Conservation (phyloP, 106 monocot species). For the Allium fistulosum region DNA sequence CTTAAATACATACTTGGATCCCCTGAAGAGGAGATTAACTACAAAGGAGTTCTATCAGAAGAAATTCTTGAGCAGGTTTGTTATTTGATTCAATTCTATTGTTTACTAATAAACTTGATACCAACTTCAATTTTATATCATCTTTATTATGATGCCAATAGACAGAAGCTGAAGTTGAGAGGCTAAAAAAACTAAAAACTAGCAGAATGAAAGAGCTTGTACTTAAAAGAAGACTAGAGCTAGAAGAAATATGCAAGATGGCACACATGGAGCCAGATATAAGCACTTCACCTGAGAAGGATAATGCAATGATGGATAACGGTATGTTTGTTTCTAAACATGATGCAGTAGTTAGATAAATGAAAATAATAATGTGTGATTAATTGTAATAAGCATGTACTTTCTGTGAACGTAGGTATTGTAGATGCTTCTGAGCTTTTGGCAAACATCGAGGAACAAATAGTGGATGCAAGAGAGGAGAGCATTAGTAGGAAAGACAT, state of each 20-base stretch:
- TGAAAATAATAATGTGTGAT: too few species aligned
- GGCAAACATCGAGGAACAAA: conserved; percentile 74
- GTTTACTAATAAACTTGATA: too few species aligned
- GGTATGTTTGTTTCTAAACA: conserved; percentile 15
- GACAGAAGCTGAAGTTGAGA: conserved; percentile 71
- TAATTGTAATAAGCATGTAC: too few species aligned
- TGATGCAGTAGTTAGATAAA: too few species aligned
- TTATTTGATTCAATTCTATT: background rate
- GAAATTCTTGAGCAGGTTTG: conserved; percentile 72
- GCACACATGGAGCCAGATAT: conserved; percentile 82
- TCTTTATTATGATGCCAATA: conserved; percentile 13
- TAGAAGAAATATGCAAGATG: conserved; percentile 80
- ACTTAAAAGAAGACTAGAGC: conserved; percentile 53
- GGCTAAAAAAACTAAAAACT: conserved; percentile 75
- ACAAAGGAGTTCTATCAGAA: conserved; percentile 40
- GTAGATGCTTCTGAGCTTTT: conserved; percentile 86
- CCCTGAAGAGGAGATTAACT: conserved; percentile 37
- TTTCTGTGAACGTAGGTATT: conserved; percentile 33
- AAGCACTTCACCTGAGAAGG: conserved; percentile 71
- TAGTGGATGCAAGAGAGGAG: conserved; percentile 72
- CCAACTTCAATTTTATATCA: background rate
- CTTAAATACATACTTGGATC: conserved; percentile 37
- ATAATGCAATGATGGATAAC: conserved; percentile 75
- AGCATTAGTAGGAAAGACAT: conserved; percentile 77
- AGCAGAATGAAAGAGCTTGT: conserved; percentile 92